Evolutionary conservation across 345 rosid species (phyloP), one percentile per base, ranked within the genome.

Genomic region (Heritiera littoralis): DNA sequence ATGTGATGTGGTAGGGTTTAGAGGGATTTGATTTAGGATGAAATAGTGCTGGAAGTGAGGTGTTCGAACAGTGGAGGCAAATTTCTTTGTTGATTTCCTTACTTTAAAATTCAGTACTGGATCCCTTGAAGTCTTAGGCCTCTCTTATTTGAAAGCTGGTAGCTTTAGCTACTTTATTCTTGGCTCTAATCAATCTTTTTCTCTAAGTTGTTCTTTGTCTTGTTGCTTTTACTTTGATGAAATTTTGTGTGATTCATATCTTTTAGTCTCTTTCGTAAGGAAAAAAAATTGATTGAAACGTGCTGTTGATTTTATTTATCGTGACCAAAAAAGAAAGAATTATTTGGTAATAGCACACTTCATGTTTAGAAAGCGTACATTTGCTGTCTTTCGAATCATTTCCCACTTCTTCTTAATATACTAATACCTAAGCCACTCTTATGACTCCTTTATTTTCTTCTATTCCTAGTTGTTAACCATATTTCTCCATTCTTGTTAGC

Each of bases 11-110:
- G 23, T 17, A 7, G 17, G 46, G 9, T 66, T 38, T 66, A 38
- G 48, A 66, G 70, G 12, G 48, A 66, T 38, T 66, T 66, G 28
- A 66, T 40, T 66, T 66, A 41, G 49, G 30, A 51, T 40, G 71
- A 41, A 66, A 41, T 9, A 18, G 13, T 66, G 15, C 15, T 40
- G 20, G 48, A 18, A 14, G 20, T 66, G n/a, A 15, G n/a, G 70
- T 40, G 7, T 66, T 41, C 51, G 51, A 17, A 18, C 30, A 41
- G 41, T 17, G 49, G 23, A 7, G 35, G 32, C 32, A 2, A 20
- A 59, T 59, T 9, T 17, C 11, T 38, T 66, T 28, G 20, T 7
- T 40, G 10, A 9, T 30, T 63, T 63, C 17, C 66, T 30, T 30
- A 1, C 28, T 23, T 23, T 38, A 38, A 61, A 9, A 30, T 30